phyloP scores from a whole-genome alignment of 805 yeast genomes.

The Yarrowia sp. region DNA sequence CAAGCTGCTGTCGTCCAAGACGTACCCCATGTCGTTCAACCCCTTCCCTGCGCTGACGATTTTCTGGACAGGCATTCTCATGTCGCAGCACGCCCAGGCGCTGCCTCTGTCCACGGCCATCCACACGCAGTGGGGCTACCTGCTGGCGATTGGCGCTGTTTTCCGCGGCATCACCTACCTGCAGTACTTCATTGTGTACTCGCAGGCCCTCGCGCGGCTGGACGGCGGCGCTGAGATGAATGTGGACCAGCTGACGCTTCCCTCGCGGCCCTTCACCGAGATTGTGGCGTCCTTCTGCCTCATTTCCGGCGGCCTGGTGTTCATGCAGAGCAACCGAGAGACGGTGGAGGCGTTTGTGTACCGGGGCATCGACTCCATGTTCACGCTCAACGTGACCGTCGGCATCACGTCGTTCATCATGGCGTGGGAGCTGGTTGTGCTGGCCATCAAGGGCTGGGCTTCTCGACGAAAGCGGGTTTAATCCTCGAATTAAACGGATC shows the following conservation, averaged over 20 bases:
- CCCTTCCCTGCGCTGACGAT: slow-evolving; percentile 93
- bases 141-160: slow-evolving; percentile 77
- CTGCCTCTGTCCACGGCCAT: slow-evolving; percentile 71
- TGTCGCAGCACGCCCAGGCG: slow-evolving; percentile 93
- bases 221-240: slow-evolving; percentile 16
- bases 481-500: too few species aligned
- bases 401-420: slow-evolving; percentile 75
- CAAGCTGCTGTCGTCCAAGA: slow-evolving; percentile 30
- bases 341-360: slow-evolving; percentile 76
- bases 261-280: slow-evolving; percentile 84
- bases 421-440: slow-evolving; percentile 81
- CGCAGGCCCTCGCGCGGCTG: slow-evolving; percentile 31
- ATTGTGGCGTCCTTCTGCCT: slow-evolving; percentile 73
- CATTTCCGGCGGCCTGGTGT: slow-evolving; percentile 83
- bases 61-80: slow-evolving; percentile 93
- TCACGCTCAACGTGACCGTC: slow-evolving; percentile 80
- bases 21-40: slow-evolving; percentile 65
- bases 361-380: slow-evolving; percentile 83
- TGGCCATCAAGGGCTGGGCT: slow-evolving; percentile 43
- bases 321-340: slow-evolving; percentile 90
- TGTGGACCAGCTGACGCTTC: slow-evolving; percentile 36
- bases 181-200: slow-evolving; percentile 44
- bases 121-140: slow-evolving; percentile 90
- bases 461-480: slow-evolving; percentile 13
- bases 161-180: slow-evolving; percentile 69